Conservation (phyloP, 148 eudicot genomes). For the Gaultheria prostrata region DNA sequence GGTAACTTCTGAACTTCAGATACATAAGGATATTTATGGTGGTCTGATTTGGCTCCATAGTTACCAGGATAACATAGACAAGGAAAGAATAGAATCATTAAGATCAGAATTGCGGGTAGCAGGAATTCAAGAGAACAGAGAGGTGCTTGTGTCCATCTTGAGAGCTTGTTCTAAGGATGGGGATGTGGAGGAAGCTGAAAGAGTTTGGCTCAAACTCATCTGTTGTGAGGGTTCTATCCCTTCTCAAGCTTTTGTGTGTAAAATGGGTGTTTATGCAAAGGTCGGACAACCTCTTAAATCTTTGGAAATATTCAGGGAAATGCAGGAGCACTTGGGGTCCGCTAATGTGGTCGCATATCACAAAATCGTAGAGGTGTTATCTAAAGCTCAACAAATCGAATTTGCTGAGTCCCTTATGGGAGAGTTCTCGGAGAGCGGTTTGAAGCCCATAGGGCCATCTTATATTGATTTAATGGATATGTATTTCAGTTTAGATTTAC, state of each 20-base stretch:
- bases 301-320: constrained; percentile 55
- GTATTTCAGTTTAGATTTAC: constrained; percentile 57
- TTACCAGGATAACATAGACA: constrained; percentile 76
- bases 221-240: constrained; percentile 41
- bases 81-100: constrained; percentile 55
- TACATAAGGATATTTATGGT: constrained; percentile 73
- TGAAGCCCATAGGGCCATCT: constrained; percentile 67
- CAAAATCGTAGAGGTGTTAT: constrained; percentile 68
- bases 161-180: constrained; percentile 88
- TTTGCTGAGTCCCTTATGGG: constrained; percentile 70
- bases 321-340: constrained; percentile 47
- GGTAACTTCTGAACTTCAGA: constrained; percentile 48
- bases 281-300: constrained; percentile 53
- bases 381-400: constrained; percentile 57
- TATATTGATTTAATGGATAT: constrained; percentile 55
- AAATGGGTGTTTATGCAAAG: constrained; percentile 74
- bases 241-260: constrained; percentile 74
- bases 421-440: constrained; percentile 61
- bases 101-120: constrained; percentile 58
- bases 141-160: constrained; percentile 71
- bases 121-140: constrained; percentile 58
- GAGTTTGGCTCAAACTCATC: constrained; percentile 63
- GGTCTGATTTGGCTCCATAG: constrained; percentile 98
- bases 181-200: constrained; percentile 69
- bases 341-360: constrained; percentile 54